Conservation (phyloP, 2,329 filamentous ascomycete genomes). For the Cryphonectria nitschkei region DNA sequence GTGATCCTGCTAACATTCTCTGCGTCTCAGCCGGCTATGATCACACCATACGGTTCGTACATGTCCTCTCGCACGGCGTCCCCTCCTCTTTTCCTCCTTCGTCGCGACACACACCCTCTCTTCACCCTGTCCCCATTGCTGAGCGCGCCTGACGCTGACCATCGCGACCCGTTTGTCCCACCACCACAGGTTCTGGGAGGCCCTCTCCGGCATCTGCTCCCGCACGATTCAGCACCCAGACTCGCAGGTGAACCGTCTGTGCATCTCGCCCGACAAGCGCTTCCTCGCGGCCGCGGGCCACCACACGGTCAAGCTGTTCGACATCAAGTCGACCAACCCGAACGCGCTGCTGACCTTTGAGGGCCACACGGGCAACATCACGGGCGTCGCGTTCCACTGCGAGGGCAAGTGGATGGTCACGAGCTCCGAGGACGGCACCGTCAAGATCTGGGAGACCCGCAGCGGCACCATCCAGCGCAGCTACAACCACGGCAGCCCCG, state of each 20-base stretch:
- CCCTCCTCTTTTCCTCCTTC: not conserved
- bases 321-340: slow-evolving; percentile 98
- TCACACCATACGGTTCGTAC: slow-evolving; percentile 61
- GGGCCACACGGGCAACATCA: slow-evolving; percentile 94
- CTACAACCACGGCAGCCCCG: slow-evolving; percentile 85
- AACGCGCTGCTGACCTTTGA: slow-evolving; percentile 93
- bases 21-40: slow-evolving; percentile 58
- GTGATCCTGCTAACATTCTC: slow-evolving; percentile 30
- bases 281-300: slow-evolving; percentile 82
- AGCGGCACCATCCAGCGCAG: slow-evolving; percentile 86
- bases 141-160: slow-evolving; percentile 6
- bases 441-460: slow-evolving; percentile 96
- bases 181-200: slow-evolving; percentile 86
- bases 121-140: not conserved
- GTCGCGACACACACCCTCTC: not conserved
- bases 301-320: slow-evolving; percentile 93
- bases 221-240: slow-evolving; percentile 98
- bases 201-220: slow-evolving; percentile 94
- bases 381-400: slow-evolving; percentile 95
- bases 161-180: slow-evolving; percentile 27
- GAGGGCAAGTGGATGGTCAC: slow-evolving; percentile 99
- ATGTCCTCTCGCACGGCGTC: not conserved
- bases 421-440: slow-evolving; percentile 92
- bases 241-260: slow-evolving; percentile 96
- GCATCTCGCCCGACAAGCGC: slow-evolving; percentile 97